Evolutionary conservation across 352 stramenopile species (phyloP).

Genomic region (Pythium guiyangense): DNA sequence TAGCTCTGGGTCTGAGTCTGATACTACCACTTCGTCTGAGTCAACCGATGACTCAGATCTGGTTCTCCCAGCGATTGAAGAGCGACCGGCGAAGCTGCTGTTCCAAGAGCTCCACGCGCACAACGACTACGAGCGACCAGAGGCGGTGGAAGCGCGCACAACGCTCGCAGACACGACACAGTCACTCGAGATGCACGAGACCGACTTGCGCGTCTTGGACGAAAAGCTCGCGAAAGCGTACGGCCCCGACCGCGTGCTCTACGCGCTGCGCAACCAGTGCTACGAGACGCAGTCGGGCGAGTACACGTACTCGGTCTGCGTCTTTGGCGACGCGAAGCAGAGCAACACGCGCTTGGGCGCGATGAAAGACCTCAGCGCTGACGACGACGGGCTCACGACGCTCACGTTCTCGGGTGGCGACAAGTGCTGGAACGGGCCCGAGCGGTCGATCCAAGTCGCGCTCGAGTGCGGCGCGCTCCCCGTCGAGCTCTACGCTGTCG

Average conservation of each 20-base stretch:
- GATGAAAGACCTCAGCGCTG: conserved; percentile 44
- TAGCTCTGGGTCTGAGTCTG: too few species aligned
- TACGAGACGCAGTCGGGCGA: conserved; percentile 57
- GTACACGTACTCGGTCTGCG: conserved; percentile 87
- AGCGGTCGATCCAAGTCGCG: conserved; percentile 71
- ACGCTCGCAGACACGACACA: conserved; percentile 33
- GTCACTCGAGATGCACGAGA: conserved; percentile 31
- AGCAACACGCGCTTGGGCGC: conserved; percentile 69
- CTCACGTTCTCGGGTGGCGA: conserved; percentile 62
- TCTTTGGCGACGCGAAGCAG: conserved; percentile 82
- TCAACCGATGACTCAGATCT: conserved; percentile 30
- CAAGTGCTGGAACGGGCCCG: conserved; percentile 87
- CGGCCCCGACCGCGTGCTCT: conserved; percentile 56
- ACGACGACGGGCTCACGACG: conserved; percentile 3
- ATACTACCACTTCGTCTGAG: too few species aligned
- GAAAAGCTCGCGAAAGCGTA: conserved; percentile 49
- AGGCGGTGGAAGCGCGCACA: conserved; percentile 42
- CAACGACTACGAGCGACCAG: conserved; percentile 34
- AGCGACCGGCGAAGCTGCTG: conserved; percentile 54
- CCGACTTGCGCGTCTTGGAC: conserved; percentile 28
- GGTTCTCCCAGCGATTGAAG: conserved; percentile 40
- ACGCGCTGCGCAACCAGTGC: conserved; percentile 65
- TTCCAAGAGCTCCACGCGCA: conserved; percentile 44
- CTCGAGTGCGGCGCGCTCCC: conserved; percentile 64
- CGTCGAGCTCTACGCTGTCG: conserved; percentile 60